Conservation (phyloP, 192 early-diverging fungal species). For the Coemansia sp. region DNA sequence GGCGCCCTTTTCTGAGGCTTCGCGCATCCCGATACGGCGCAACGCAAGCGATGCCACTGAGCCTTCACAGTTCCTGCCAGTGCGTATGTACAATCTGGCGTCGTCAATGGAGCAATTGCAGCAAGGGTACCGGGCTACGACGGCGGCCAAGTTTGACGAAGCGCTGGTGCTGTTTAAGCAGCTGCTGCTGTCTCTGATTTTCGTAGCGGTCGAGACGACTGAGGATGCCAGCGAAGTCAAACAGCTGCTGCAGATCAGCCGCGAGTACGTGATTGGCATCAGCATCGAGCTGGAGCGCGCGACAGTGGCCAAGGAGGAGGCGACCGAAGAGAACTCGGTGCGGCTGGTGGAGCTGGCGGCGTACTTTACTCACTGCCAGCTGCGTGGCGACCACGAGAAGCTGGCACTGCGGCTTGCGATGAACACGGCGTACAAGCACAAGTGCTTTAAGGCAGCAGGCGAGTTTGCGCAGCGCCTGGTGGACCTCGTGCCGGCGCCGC, state of each 20-base stretch:
- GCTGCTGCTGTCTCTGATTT: conserved; percentile 76
- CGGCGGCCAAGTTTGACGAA: conserved; percentile 77
- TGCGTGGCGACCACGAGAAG: conserved; percentile 88
- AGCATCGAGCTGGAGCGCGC: conserved; percentile 81
- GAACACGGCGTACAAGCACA: conserved; percentile 75
- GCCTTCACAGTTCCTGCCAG: conserved; percentile 36
- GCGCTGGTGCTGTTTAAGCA: conserved; percentile 71
- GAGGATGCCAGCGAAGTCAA: conserved; percentile 77
- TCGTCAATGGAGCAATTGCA: conserved; percentile 69
- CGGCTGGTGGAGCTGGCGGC: conserved; percentile 90
- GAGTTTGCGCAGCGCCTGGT: conserved; percentile 87
- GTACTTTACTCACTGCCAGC: conserved; percentile 92
- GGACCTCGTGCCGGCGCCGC: conserved; percentile 80
- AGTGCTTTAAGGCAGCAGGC: conserved; percentile 83
- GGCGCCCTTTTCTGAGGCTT: conserved; percentile 62
- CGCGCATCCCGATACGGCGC: conserved; percentile 70
- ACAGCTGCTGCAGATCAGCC: conserved; percentile 75
- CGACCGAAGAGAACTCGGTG: conserved; percentile 54
- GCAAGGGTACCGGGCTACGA: conserved; percentile 80
- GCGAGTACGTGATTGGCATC: conserved; percentile 92
- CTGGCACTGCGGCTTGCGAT: conserved; percentile 86
- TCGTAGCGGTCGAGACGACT: conserved; percentile 66
- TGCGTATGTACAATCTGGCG: conserved; percentile 34
- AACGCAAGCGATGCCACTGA: conserved; percentile 57
- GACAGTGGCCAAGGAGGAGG: conserved; percentile 55